Conservation (phyloP, 106 monocot genomes). For the Dendrobium chrysotoxum region DNA sequence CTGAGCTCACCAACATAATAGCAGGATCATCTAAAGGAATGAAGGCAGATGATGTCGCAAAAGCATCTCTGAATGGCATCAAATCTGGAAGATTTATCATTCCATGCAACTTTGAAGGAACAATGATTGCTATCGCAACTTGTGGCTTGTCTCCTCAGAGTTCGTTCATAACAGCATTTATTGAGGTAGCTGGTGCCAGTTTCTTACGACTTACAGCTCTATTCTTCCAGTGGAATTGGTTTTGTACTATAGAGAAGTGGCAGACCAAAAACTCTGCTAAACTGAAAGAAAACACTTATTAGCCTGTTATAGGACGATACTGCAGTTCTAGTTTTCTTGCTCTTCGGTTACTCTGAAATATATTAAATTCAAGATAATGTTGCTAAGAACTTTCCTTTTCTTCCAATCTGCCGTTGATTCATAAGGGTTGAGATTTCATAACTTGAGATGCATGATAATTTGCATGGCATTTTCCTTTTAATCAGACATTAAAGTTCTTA, state of each 20-base stretch:
- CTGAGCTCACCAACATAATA: conserved; percentile 35
- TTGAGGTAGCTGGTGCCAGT: conserved; percentile 36
- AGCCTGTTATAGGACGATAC: not conserved
- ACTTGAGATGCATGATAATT: too few relatives aligned
- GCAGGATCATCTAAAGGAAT: conserved; percentile 35
- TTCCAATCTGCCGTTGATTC: too few relatives aligned
- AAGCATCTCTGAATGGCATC: conserved; percentile 40
- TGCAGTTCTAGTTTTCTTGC: not conserved
- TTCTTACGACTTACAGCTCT: conserved; percentile 45
- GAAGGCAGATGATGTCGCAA: conserved; percentile 56
- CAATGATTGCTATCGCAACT: conserved; percentile 49
- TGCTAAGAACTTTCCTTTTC: too few relatives aligned
- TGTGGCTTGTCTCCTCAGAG: conserved; percentile 62
- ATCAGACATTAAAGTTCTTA: too few relatives aligned
- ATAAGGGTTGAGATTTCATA: too few relatives aligned
- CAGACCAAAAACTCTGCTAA: conserved; percentile 20
- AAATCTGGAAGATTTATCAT: conserved; percentile 51
- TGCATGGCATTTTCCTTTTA: too few relatives aligned
- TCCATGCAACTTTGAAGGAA: conserved; percentile 53
- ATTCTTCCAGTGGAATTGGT: conserved; percentile 51
- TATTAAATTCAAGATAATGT: too few relatives aligned
- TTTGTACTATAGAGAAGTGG: conserved; percentile 29
- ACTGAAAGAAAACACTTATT: not conserved
- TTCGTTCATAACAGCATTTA: conserved; percentile 37
- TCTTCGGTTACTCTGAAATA: not conserved